phyloP scores from a whole-genome alignment of 495 filamentous ascomycete genomes.

The Geoglossum glabrum region DNA sequence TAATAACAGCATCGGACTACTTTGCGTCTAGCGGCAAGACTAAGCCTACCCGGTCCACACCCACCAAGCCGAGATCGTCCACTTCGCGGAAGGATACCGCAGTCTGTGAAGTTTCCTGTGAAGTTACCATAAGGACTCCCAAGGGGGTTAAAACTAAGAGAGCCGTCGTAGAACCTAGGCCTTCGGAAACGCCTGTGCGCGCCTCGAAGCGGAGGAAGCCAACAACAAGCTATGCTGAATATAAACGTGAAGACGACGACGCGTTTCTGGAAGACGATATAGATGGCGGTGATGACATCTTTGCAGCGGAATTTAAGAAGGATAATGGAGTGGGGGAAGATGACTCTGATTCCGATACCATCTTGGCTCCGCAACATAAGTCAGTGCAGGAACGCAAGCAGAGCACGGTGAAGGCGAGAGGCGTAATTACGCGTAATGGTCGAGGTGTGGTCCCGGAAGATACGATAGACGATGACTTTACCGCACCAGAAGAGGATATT shows the following conservation, averaged over 20 bases:
- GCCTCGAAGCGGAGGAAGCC: conserved; percentile 15
- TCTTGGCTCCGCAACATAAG: background rate
- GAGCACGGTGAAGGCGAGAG: background rate
- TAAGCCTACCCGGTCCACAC: conserved; percentile 16
- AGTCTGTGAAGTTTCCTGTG: conserved; percentile 3
- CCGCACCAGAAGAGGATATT: background rate
- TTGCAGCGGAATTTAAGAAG: conserved; percentile 41
- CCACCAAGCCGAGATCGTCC: conserved; percentile 14
- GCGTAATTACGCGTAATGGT: conserved; percentile 21
- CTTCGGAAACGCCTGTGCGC: background rate
- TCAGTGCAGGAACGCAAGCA: background rate
- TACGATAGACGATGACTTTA: conserved; percentile 20
- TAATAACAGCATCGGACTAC: conserved; percentile 37
- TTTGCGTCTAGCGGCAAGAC: conserved; percentile 38
- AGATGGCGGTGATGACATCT: conserved; percentile 56
- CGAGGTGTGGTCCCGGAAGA: conserved; percentile 31
- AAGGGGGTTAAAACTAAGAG: background rate
- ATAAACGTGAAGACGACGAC: conserved; percentile 24
- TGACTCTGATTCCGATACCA: conserved; percentile 1
- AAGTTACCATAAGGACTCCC: conserved; percentile 8
- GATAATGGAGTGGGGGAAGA: conserved; percentile 38
- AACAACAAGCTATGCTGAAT: conserved; percentile 17
- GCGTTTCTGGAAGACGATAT: conserved; percentile 36
- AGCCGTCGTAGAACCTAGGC: background rate
- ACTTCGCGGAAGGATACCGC: background rate